Base-by-base conservation (phyloP, 129 eudicot species). In the Chrysanthemum makinoi region DNA sequence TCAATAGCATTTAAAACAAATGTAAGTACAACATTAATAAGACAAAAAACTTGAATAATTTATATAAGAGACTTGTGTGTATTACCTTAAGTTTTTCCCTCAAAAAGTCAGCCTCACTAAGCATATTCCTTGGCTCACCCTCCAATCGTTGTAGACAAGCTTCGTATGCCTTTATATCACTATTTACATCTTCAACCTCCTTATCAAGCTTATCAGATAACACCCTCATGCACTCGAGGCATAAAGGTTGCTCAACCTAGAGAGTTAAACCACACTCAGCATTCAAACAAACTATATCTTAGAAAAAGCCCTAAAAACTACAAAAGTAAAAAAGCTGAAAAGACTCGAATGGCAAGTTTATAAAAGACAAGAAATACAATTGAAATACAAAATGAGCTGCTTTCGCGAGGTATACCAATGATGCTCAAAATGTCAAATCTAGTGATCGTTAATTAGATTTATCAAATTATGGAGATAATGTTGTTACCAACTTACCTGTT, bases 211-310 rank as follows among this genome's bases (percentile, higher is more conserved):
- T 94, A 79, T 90, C 97, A 58, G 99, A 94, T 65, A 90, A 70
- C 54, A 89, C 96, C 56, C 96, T 81, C 99, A 94, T 94, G 88
- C 99, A 94, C 83, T 94, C 99, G 4, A 94, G 89, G 82, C 99
- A 94, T 33, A 94, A 66, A 35, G 99, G 97, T 69, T 94, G 99
- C 62, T 94, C 97, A 73, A 94, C 97, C 97, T 91, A 77, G 59
- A 19, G 30, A 33, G 4, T 4, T 30, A 50, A 14, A 26, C 46
- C 68, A 2, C 30, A 20, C 16, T 0, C 46, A 39, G 46, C 46
- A 7, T 39, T 39, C 46, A 39, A n/a, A 33, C 7, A 33, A 35
- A 35, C 44, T 35, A 35, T 35, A 35, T 35, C 44, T 35, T 35
- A 35, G 1, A 0, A 35, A 35, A 35, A 35, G 9, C 44, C 9